phyloP scores from a whole-genome alignment of 176 grass and related monocot genomes.

The Leersia perrieri region DNA sequence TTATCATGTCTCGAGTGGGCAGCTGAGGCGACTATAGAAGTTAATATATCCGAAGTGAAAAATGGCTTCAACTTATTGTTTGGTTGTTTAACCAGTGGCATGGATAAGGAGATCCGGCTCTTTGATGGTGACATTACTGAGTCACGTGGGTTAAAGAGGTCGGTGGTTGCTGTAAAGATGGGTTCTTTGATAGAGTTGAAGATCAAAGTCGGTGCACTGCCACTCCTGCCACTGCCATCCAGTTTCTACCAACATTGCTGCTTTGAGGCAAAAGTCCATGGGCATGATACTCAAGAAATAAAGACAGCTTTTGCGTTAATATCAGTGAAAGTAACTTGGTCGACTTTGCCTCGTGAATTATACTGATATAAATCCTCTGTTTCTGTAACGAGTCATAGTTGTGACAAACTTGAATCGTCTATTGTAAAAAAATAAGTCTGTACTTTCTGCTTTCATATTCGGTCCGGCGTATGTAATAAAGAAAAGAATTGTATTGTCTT shows the following conservation, averaged over 20 bases:
- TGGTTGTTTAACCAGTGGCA: neutral
- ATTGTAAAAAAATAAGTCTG: too few species aligned
- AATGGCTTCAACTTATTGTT: neutral
- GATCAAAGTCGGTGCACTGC: neutral
- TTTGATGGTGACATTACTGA: constrained; percentile 14
- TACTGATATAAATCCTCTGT: neutral
- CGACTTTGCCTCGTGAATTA: neutral
- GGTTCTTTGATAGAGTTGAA: constrained; percentile 3
- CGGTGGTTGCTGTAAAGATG: neutral
- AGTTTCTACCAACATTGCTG: neutral
- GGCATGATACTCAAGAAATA: constrained; percentile 14
- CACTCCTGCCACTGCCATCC: too few species aligned
- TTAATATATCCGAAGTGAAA: constrained; percentile 3
- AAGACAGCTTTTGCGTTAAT: constrained; percentile 23
- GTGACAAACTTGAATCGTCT: neutral
- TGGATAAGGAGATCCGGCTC: neutral
- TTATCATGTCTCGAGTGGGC: neutral
- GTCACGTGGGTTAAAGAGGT: constrained; percentile 1
- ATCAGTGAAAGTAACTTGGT: constrained; percentile 9
- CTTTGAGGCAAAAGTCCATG: constrained; percentile 1
- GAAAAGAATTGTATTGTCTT: too few species aligned
- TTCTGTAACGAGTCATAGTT: neutral
- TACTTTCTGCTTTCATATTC: too few species aligned
- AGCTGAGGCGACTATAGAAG: constrained; percentile 14
- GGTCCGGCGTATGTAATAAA: too few species aligned